Evolutionary conservation across 306 rosid species (phyloP).

Genomic region (Medicago lupulina): DNA sequence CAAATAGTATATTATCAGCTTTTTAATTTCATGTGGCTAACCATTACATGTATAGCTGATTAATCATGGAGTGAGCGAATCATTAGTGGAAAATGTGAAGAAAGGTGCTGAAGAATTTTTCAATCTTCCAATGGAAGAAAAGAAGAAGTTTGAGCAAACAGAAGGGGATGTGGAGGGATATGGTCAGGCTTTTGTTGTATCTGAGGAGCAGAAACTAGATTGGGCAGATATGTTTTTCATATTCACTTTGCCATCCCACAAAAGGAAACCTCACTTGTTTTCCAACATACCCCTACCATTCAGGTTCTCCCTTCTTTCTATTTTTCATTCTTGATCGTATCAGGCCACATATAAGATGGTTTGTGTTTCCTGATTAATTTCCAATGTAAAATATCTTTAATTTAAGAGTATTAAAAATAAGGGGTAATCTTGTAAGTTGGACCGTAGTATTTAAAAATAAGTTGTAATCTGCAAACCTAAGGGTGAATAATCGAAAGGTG

Average conservation of each 20-base stretch:
- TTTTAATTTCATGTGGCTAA: background rate
- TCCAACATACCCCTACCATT: background rate
- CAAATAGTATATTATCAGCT: background rate
- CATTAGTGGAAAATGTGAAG: slow-evolving; percentile 26
- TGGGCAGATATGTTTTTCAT: slow-evolving; percentile 29
- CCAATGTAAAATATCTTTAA: too few relatives aligned
- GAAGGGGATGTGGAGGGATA: slow-evolving; percentile 45
- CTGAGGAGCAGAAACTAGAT: slow-evolving; percentile 48
- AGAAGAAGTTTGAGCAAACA: slow-evolving; percentile 1
- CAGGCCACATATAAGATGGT: too few relatives aligned
- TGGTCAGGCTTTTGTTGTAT: slow-evolving; percentile 55
- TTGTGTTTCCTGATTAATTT: too few relatives aligned
- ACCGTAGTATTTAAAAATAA: too few relatives aligned
- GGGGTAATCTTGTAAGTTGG: background rate
- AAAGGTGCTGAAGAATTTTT: slow-evolving; percentile 12
- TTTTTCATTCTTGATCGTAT: background rate
- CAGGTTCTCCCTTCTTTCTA: background rate
- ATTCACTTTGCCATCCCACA: slow-evolving; percentile 3
- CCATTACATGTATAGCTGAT: slow-evolving; percentile 8
- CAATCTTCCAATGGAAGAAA: slow-evolving; percentile 32
- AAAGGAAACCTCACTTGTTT: slow-evolving; percentile 4
- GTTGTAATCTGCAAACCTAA: background rate
- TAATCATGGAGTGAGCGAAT: slow-evolving; percentile 29
- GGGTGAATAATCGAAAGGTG: background rate
- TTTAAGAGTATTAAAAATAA: too few relatives aligned